Base-by-base conservation (phyloP, 805 yeast genomes). In the Cyberlindnera xylosilytica region DNA sequence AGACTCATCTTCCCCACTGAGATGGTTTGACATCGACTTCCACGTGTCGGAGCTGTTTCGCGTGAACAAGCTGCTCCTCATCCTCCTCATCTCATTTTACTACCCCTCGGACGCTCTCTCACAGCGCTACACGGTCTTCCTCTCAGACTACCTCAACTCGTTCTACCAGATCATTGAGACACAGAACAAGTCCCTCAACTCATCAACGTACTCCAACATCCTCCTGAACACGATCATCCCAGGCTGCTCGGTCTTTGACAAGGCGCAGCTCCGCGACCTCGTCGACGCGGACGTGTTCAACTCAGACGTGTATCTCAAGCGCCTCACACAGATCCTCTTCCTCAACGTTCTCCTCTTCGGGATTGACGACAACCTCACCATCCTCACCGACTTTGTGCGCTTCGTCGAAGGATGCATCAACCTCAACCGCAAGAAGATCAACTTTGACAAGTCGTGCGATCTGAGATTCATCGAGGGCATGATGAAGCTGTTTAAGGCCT, bases 221-320 rank as follows among this genome's bases (percentile, higher is more conserved):
- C 32, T 40, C 13, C 43, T 33, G 22, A 46, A 46, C 33, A 37
- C 48, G 10, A 41, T 42, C 23, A 39, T 43, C 24, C 37, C 52
- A 6, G 38, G 43, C 6, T 36, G 40, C 12, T 42, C 52, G 4
- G 39, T 48, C 3, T 57, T 57, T 34, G 51, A 45, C 29, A 56
- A 53, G 37, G 4, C 10, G 4, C 59, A 56, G 38, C 38, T 57
- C 9, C 47, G 49, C 15, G 45, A 42, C 9, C 39, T 54, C 4
- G 42, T 57, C 3, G 43, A 53, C 35, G 36, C 46, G 19, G 59
- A 57, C 17, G 47, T 54, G 1, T 57, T 57, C 50, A 57, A 56
- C 41, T 47, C 53, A 4, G 62, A 57, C 29, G 34, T 33, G 1
- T 55, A 42, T 27, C 31, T 57, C 20, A 53, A 44, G 27, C 44